A percentile compares a stretch with the other conserved stretches of the same genome.
Conservation (phyloP, 208 protist species). For the Wallacemonas rigidus region DNA sequence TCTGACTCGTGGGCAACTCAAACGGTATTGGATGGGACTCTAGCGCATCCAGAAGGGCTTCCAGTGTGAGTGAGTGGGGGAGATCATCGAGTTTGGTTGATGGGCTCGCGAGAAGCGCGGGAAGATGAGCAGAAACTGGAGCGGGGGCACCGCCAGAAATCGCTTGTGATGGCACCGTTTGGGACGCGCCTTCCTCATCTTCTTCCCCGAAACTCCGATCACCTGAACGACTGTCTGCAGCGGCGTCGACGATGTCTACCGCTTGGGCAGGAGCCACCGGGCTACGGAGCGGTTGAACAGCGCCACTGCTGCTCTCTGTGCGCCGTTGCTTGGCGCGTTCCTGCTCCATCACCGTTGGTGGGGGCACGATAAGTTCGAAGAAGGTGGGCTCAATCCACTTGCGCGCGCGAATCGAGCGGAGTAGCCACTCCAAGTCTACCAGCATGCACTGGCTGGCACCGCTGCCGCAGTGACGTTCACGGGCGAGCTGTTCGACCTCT, state of each 20-base stretch:
- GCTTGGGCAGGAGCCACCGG: background rate
- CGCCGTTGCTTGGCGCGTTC: conserved; percentile 13
- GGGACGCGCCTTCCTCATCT: conserved; percentile 18
- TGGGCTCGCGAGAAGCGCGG: background rate
- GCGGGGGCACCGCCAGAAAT: background rate
- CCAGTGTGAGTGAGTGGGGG: conserved; percentile 31
- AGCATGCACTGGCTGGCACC: conserved; percentile 37
- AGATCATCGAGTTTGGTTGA: conserved; percentile 7
- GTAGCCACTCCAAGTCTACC: conserved; percentile 57
- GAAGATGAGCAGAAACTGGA: background rate
- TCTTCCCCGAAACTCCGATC: conserved; percentile 8
- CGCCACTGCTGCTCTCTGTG: conserved; percentile 1
- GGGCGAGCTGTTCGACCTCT: conserved; percentile 5
- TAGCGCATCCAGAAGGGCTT: conserved; percentile 28
- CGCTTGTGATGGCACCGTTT: conserved; percentile 14
- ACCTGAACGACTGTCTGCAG: background rate
- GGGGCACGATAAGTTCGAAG: conserved; percentile 42
- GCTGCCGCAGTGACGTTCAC: conserved; percentile 16
- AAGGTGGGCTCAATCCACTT: conserved; percentile 53
- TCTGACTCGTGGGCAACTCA: background rate
- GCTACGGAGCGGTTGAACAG: background rate
- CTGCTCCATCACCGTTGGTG: conserved; percentile 25
- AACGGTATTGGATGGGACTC: conserved; percentile 21
- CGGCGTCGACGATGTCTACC: background rate
- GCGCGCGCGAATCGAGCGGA: conserved; percentile 36